Base-by-base conservation (phyloP, 768 basidiomycete genomes). In the Lyophyllum decastes region DNA sequence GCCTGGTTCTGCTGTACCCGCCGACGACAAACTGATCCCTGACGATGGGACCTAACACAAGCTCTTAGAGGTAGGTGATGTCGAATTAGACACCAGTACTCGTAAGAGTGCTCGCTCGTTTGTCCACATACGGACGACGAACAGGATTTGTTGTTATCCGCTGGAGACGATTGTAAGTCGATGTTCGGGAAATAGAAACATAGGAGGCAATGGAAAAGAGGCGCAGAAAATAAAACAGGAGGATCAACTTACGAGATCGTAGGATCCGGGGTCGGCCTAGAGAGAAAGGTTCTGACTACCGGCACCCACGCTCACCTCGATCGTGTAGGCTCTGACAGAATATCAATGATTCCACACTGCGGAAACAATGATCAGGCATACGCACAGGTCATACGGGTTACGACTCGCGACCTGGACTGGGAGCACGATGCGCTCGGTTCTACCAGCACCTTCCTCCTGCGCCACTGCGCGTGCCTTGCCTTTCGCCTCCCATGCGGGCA, bases 221-320 rank as follows among this genome's bases (percentile, higher is more conserved):
- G 27, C 6, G 34, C 22, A 19, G 14, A 27, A 10, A n/a, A n/a
- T n/a, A n/a, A 25, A 24, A 19, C 41, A 38, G 17, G 9, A 22
- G 53, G 30, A 44, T 35, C 25, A 59, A 75, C 83, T 63, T 57
- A 91, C 90, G 24, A 91, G 76, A 72, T 94, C 91, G 0, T 89
- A 89, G 0, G 92, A 92, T 26, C 92, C 92, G 0, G 88, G 90
- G 64, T 94, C 91, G 35, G 92, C 80, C 66, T 92, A 89, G 2
- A 92, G 72, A 6, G 81, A 84, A 22, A 88, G 71, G 21, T 77
- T 78, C 54, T 88, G 80, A 30, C 66, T 65, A 9, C 66, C 70
- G 7, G 69, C 52, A 11, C 90, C 89, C 22, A 90, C 74, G 19
- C 65, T 70, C 4, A 88, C 73, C 3, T 84, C 76, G n/a, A 90